Base-by-base conservation (phyloP, 2,329 filamentous ascomycete species). In the Eutypella sp. region DNA sequence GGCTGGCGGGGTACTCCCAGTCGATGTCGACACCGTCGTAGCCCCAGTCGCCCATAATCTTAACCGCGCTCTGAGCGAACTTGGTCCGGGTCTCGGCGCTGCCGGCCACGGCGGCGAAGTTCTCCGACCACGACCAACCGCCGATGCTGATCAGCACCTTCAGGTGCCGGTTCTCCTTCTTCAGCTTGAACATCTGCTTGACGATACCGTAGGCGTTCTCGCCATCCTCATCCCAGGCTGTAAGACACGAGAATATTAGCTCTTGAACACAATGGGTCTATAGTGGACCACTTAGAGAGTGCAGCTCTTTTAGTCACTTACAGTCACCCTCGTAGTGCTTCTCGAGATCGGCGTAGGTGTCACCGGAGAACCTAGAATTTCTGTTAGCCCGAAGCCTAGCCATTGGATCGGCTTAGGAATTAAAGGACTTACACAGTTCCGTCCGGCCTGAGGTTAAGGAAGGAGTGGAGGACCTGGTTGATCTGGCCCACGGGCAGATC, bases 121-220 rank as follows among this genome's bases (percentile, higher is more conserved):
- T 88, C 55, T 76, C 70, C 2, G 86, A 89, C 66, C 88, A 93
- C 0, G 87, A 90, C 86, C 86, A 95, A 24, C 90, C 89, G 40
- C 90, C 90, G 52, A 96, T 89, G 40, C 81, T 87, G 4, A 95
- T 75, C 19, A 95, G 72, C 1, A 85, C 75, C 61, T 95, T 95
- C 44, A 95, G 65, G 40, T 88, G 79, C 15, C 89, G 82, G 64
- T 95, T 84, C 47, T 74, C 66, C 64, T 91, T 83, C 69, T 95
- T 95, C 37, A 89, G 72, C 7, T 87, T 68, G 61, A 79, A 89
- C 1, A 95, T 72, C 58, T 95, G 87, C 68, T 93, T 93, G 44
- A 89, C 65, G 60, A 83, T 87, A 33, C 90, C 90, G 55, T 92
- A 93, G 40, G 85, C 79, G 60, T 95, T 93, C 50, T 73, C 84